These are phyloP conservation scores for Viola pubescens DNA, from an alignment of 441 rosid species.

Conservation along the genomic window DNA sequence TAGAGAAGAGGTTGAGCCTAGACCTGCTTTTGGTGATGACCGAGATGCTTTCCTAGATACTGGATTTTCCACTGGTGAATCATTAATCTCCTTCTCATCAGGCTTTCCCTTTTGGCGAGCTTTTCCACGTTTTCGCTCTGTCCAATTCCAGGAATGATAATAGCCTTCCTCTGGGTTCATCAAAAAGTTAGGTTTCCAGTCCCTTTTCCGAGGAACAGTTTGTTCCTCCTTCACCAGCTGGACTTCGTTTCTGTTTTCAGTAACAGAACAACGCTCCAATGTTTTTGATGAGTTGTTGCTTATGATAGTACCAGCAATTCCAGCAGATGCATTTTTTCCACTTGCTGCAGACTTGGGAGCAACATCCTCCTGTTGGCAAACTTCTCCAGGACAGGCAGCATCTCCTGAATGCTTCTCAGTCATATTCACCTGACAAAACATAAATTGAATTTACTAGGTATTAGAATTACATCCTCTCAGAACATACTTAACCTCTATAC, in stretches of 20 bases:
- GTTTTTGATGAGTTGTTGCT: slow-evolving; percentile 20
- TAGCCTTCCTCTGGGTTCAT: slow-evolving; percentile 67
- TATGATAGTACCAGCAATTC: slow-evolving; percentile 8
- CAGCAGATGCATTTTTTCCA: slow-evolving; percentile 23
- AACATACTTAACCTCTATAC: too few species aligned
- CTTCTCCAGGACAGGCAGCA: slow-evolving; percentile 24
- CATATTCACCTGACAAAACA: slow-evolving; percentile 24
- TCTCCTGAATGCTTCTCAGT: slow-evolving; percentile 12
- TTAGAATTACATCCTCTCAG: neutral
- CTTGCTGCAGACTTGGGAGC: slow-evolving; percentile 17
- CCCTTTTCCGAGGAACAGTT: slow-evolving; percentile 40
- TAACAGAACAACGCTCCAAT: slow-evolving; percentile 16
- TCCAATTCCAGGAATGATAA: slow-evolving; percentile 40
- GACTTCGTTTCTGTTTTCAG: slow-evolving; percentile 23
- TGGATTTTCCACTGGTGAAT: slow-evolving; percentile 22
- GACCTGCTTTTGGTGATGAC: slow-evolving; percentile 20
- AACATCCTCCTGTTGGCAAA: slow-evolving; percentile 23
- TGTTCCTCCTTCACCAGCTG: slow-evolving; percentile 20
- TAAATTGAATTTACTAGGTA: slow-evolving; percentile 1
- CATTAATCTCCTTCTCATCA: slow-evolving; percentile 23
- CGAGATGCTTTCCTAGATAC: slow-evolving; percentile 27
- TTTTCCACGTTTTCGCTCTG: slow-evolving; percentile 28
- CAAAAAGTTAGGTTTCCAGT: slow-evolving; percentile 57
- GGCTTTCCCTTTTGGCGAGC: slow-evolving; percentile 23
- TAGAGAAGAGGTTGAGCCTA: slow-evolving; percentile 22